These are phyloP conservation scores for Salvia splendens DNA, from an alignment of 257 asterid genomes.

Conservation along the genomic window DNA sequence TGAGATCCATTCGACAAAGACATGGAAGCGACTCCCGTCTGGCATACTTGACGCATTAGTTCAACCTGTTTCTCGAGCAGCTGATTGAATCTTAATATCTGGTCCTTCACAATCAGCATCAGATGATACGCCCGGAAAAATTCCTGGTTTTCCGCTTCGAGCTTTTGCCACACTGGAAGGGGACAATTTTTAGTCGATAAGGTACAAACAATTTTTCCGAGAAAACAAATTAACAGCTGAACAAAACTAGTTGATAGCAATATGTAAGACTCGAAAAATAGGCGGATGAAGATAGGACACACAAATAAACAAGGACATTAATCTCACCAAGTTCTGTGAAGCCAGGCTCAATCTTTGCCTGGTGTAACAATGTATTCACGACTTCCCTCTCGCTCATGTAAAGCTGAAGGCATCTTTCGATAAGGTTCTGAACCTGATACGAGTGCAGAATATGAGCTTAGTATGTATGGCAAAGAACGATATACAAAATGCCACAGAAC, in stretches of 20 bases:
- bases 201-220: background rate
- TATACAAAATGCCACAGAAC: background rate
- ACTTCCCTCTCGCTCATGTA: conserved; percentile 94
- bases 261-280: conserved; percentile 12
- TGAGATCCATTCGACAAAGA: conserved; percentile 66
- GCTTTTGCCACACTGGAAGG: conserved; percentile 95
- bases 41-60: conserved; percentile 56
- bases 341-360: conserved; percentile 93
- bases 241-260: background rate
- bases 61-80: conserved; percentile 82
- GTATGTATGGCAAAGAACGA: background rate
- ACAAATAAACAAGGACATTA: background rate
- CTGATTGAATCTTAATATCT: conserved; percentile 70
- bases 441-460: conserved; percentile 14
- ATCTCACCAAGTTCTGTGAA: conserved; percentile 89
- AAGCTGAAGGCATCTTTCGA: conserved; percentile 97
- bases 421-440: conserved; percentile 86
- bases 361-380: conserved; percentile 67
- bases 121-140: conserved; percentile 81
- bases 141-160: conserved; percentile 80
- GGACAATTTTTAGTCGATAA: conserved; percentile 1
- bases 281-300: background rate
- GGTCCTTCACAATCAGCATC: conserved; percentile 81
- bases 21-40: conserved; percentile 50
- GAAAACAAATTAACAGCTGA: background rate